Percentiles rank a stretch among this genome's conserved stretches.
phyloP scores from a whole-genome alignment of 1,139 yeast genomes.

The Diutina mesorugosa region DNA sequence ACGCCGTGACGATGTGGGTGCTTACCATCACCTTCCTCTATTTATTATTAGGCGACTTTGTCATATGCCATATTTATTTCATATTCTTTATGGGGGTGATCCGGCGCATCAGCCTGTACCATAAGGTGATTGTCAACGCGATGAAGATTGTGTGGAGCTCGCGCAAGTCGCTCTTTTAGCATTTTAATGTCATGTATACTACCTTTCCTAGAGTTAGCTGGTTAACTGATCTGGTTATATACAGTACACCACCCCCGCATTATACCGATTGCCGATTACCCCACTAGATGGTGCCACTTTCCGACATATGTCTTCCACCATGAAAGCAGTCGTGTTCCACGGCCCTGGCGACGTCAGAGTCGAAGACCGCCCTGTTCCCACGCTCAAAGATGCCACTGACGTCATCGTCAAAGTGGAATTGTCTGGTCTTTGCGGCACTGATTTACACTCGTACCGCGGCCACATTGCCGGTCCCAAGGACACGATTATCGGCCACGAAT shows the following conservation, averaged over 20 bases:
- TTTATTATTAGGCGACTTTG: slow-evolving; percentile 18
- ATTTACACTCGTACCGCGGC: slow-evolving; percentile 49
- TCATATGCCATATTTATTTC: slow-evolving; percentile 15
- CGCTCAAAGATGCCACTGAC: slow-evolving; percentile 25
- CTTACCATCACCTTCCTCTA: slow-evolving; percentile 16
- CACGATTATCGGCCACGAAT: slow-evolving; percentile 36
- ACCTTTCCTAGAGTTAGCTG: too few species aligned
- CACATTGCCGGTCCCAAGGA: slow-evolving; percentile 32
- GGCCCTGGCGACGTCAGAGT: slow-evolving; percentile 35
- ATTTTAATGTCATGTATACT: too few species aligned
- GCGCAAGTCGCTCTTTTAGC: slow-evolving; percentile 1
- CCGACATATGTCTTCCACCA: slow-evolving; percentile 8
- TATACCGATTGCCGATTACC: not conserved
- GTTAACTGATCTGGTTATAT: not conserved
- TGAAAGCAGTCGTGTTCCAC: slow-evolving; percentile 47
- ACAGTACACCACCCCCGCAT: not conserved
- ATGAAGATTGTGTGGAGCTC: slow-evolving; percentile 3
- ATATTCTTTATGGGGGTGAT: slow-evolving; percentile 7
- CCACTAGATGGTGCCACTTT: not conserved
- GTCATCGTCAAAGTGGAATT: slow-evolving; percentile 39
- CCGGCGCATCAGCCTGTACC: not conserved
- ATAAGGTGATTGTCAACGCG: not conserved
- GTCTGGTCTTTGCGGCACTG: slow-evolving; percentile 52
- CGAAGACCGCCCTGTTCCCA: slow-evolving; percentile 31
- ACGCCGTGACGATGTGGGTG: slow-evolving; percentile 10